Conservation (phyloP, 345 rosid genomes). For the Eucalyptus marginata region DNA sequence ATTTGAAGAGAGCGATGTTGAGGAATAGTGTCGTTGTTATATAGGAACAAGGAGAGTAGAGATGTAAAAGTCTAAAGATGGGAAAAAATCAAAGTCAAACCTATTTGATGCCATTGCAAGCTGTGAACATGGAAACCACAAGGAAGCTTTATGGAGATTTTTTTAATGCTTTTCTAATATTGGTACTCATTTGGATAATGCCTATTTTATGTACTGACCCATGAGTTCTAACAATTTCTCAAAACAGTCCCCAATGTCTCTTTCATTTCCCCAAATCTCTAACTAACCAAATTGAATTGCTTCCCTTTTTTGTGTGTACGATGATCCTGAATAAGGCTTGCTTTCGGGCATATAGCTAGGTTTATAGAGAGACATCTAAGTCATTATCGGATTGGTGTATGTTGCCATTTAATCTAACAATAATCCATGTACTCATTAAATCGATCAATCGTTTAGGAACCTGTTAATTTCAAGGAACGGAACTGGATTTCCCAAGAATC, state of each 20-base stretch:
- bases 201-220: not conserved
- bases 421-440: not conserved
- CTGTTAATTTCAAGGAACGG: not conserved
- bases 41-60: not conserved
- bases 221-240: not conserved
- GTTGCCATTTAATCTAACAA: not conserved
- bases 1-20: not conserved
- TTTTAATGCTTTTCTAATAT: not conserved
- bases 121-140: not conserved
- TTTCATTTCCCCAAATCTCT: not conserved
- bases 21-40: not conserved
- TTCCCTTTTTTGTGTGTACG: not conserved
- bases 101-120: not conserved
- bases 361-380: not conserved
- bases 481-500: not conserved
- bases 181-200: not conserved
- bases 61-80: not conserved
- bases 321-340: not conserved
- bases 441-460: not conserved
- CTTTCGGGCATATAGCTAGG: not conserved
- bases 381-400: not conserved
- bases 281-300: not conserved
- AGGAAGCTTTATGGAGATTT: not conserved
- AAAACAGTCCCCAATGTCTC: not conserved
- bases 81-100: constrained; percentile 13